Conservation (phyloP, 495 filamentous ascomycete species). For the Apodospora peruviana region DNA sequence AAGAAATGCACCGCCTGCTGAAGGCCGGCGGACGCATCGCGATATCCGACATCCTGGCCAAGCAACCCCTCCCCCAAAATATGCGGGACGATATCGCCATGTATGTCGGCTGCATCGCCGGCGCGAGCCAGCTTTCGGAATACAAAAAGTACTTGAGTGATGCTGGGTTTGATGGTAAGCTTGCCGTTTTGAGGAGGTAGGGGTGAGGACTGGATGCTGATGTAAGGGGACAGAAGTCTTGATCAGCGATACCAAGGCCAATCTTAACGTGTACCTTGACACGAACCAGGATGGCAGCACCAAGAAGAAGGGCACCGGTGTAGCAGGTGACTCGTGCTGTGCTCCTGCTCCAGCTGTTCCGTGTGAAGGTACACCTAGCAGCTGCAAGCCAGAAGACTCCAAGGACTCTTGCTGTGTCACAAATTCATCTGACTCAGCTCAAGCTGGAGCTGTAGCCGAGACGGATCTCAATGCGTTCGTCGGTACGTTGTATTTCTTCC, state of each 20-base stretch:
- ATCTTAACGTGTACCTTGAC: slow-evolving; percentile 55
- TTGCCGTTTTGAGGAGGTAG: neutral
- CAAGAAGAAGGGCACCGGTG: slow-evolving; percentile 5
- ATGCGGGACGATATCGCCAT: slow-evolving; percentile 43
- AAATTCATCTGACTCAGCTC: neutral
- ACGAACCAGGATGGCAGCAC: slow-evolving; percentile 16
- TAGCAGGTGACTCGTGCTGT: slow-evolving; percentile 12
- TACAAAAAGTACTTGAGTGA: slow-evolving; percentile 52
- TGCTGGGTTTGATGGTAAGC: slow-evolving; percentile 51
- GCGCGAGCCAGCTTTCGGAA: slow-evolving; percentile 47
- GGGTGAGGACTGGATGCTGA: neutral
- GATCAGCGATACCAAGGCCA: slow-evolving; percentile 47
- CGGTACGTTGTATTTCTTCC: slow-evolving; percentile 30
- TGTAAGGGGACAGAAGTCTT: slow-evolving; percentile 36
- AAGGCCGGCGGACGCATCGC: slow-evolving; percentile 57
- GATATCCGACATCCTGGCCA: slow-evolving; percentile 59
- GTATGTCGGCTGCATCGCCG: slow-evolving; percentile 58
- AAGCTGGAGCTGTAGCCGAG: slow-evolving; percentile 1
- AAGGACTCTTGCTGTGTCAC: too few relatives aligned
- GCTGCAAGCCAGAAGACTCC: slow-evolving; percentile 6
- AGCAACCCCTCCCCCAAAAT: slow-evolving; percentile 43
- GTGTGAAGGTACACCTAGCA: neutral
- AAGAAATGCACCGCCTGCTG: slow-evolving; percentile 57
- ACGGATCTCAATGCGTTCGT: slow-evolving; percentile 48
- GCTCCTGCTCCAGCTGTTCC: neutral